A percentile compares a stretch with the other conserved stretches of the same genome.
phyloP scores from a whole-genome alignment of 2,329 filamentous ascomycete genomes.

The Proliferodiscus dingleyae region DNA sequence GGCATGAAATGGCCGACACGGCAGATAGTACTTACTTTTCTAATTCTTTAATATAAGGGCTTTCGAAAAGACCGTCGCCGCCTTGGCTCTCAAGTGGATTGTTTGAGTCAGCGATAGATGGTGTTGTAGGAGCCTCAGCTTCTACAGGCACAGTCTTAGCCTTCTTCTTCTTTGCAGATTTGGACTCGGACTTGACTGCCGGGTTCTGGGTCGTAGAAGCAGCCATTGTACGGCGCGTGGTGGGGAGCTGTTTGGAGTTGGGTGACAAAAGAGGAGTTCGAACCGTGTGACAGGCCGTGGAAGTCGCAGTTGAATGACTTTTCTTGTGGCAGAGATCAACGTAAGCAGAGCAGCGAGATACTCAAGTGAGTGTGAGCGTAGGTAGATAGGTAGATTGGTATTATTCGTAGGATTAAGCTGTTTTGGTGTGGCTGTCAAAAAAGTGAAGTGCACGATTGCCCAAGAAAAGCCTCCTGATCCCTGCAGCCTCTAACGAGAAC shows the following conservation, averaged over 20 bases:
- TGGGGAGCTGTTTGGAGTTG: slow-evolving; percentile 3
- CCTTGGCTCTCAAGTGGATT: slow-evolving; percentile 37
- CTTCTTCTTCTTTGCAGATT: slow-evolving; percentile 67
- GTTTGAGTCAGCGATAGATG: slow-evolving; percentile 43
- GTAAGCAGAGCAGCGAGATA: slow-evolving; percentile 1
- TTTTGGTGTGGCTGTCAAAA: no score
- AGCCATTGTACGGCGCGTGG: slow-evolving; percentile 48
- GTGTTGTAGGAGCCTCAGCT: slow-evolving; percentile 43
- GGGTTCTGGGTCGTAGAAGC: slow-evolving; percentile 59
- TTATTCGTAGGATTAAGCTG: no score
- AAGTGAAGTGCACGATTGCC: slow-evolving; percentile 4
- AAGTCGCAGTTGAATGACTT: slow-evolving; percentile 8
- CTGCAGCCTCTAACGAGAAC: slow-evolving; percentile 8
- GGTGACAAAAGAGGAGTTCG: no score
- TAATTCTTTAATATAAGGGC: slow-evolving; percentile 78
- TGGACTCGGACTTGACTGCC: slow-evolving; percentile 55
- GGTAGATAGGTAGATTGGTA: not conserved
- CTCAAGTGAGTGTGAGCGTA: not conserved
- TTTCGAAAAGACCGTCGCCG: slow-evolving; percentile 60
- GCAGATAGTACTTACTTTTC: slow-evolving; percentile 65
- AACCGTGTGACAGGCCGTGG: no score
- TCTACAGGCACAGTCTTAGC: slow-evolving; percentile 53
- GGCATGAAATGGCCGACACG: no score
- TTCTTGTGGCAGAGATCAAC: not conserved
- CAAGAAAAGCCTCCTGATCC: not conserved